phyloP scores from a whole-genome alignment of 345 rosid species.

The Eucalyptus regnans region DNA sequence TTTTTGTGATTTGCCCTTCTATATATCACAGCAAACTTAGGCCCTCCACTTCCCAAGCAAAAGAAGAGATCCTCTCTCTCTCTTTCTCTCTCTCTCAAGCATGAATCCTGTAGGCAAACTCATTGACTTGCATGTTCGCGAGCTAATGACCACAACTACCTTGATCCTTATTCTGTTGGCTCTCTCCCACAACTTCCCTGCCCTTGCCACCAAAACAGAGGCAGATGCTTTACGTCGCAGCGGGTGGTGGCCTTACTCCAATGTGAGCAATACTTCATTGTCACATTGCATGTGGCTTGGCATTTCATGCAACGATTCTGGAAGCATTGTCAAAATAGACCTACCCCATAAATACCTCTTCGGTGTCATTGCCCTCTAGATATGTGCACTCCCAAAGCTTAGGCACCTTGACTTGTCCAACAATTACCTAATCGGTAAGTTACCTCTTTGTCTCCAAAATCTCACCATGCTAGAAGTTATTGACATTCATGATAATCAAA shows the following conservation, averaged over 20 bases:
- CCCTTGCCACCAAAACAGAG: neutral
- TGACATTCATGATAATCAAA: too few relatives aligned
- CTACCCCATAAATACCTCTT: too few relatives aligned
- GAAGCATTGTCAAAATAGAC: neutral
- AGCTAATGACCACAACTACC: rapidly evolving
- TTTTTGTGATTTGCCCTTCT: neutral
- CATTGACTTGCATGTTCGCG: neutral
- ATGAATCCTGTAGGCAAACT: neutral
- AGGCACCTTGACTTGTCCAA: too few relatives aligned
- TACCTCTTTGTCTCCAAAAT: too few relatives aligned
- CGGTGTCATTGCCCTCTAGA: too few relatives aligned
- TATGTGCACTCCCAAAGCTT: too few relatives aligned
- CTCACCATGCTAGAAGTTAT: too few relatives aligned
- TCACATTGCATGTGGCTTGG: neutral
- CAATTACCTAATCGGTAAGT: too few relatives aligned
- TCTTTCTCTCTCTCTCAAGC: neutral
- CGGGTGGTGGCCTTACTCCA: neutral
- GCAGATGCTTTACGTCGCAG: neutral
- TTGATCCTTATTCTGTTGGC: neutral
- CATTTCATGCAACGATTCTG: rapidly evolving
- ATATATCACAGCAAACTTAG: neutral
- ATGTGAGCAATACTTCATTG: rapidly evolving
- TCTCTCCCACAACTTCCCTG: neutral
- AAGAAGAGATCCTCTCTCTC: neutral
- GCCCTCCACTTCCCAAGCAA: neutral